Evolutionary conservation across 2,329 filamentous ascomycete species (phyloP).

Genomic region (Hypomyces perniciosus): DNA sequence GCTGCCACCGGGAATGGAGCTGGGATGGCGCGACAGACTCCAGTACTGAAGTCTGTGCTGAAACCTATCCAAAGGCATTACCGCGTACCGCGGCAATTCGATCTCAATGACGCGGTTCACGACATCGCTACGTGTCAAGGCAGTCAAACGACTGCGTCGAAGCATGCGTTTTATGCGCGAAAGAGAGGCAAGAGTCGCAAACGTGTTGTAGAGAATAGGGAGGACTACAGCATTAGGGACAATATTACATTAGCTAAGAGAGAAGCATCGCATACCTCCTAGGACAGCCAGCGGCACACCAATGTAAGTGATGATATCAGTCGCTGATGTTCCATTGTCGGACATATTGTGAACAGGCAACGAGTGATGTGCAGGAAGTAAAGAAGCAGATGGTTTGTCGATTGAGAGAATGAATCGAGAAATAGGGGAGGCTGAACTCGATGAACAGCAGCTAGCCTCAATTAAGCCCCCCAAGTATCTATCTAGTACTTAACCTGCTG

Average conservation of each 20-base stretch:
- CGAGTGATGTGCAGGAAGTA: neutral
- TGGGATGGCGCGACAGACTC: conserved; percentile 45
- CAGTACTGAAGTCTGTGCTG: conserved; percentile 52
- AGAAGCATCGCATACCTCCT: conserved; percentile 27
- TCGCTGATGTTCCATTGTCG: conserved; percentile 30
- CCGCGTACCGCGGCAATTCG: conserved; percentile 58
- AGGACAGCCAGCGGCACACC: conserved; percentile 54
- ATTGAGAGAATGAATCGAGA: no score
- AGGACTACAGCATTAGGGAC: conserved; percentile 34
- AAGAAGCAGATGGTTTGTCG: neutral
- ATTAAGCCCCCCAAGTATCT: no score
- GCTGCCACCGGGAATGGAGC: conserved; percentile 51
- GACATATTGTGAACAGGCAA: conserved; percentile 15
- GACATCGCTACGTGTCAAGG: conserved; percentile 56
- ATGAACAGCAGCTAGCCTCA: no score
- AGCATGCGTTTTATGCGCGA: conserved; percentile 56
- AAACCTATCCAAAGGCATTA: conserved; percentile 54
- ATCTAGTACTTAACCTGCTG: no score
- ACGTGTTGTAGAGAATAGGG: conserved; percentile 61
- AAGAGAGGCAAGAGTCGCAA: conserved; percentile 52
- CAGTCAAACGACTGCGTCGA: conserved; percentile 48
- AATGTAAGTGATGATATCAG: conserved; percentile 50
- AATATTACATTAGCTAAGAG: neutral
- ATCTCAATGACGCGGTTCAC: conserved; percentile 62
- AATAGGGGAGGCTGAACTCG: no score